A percentile compares a stretch with the other conserved stretches of the same genome.
Evolutionary conservation across 139 green algal genomes (phyloP).

Genomic region (Eudorina sp.): DNA sequence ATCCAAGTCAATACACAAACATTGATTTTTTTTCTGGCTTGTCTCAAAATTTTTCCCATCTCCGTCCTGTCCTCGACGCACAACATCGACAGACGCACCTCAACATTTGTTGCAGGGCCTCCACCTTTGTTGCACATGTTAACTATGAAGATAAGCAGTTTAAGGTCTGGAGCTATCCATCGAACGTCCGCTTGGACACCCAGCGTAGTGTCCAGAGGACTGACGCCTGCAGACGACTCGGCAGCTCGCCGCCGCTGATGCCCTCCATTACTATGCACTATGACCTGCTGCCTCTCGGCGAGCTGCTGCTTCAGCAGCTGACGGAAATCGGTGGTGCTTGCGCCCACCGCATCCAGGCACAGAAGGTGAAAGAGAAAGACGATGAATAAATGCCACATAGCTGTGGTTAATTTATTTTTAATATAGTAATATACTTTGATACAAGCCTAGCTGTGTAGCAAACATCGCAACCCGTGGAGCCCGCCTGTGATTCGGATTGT

Average conservation of each 20-base stretch:
- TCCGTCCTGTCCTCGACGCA: background rate
- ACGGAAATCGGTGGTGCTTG: background rate
- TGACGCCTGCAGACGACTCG: background rate
- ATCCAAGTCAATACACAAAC: background rate
- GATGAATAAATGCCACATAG: background rate
- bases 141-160: constrained; percentile 2
- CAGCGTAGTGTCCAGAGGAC: background rate
- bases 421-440: background rate
- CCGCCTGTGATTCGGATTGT: background rate
- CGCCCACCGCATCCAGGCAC: constrained; percentile 3
- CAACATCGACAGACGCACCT: constrained; percentile 4
- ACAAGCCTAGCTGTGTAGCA: background rate
- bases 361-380: background rate
- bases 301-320: constrained; percentile 1
- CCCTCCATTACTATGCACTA: background rate
- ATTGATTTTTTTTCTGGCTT: background rate
- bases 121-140: constrained; percentile 39
- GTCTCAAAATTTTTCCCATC: background rate
- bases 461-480: background rate
- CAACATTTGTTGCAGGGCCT: background rate
- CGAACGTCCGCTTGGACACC: background rate
- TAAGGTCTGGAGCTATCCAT: background rate
- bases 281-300: background rate
- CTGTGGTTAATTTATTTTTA: no score
- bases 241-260: background rate